phyloP scores from a whole-genome alignment of 345 rosid species.

The Turritis glabra region DNA sequence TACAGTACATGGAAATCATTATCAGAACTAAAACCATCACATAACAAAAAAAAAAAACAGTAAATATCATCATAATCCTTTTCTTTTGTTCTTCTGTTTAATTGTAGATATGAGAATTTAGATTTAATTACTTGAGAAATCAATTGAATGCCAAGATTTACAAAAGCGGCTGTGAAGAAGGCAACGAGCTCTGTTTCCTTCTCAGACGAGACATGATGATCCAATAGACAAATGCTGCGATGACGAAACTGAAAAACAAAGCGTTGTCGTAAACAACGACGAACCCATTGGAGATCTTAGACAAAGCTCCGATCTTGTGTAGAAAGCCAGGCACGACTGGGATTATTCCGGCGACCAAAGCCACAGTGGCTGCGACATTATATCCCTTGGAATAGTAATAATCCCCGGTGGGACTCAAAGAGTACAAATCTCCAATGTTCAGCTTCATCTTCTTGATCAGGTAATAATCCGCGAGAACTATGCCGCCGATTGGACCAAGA shows the following conservation, averaged over 20 bases:
- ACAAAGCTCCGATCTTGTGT: constrained; percentile 63
- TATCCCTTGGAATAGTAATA: constrained; percentile 70
- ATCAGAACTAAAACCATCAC: background rate
- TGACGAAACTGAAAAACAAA: constrained; percentile 84
- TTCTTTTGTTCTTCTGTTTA: constrained; percentile 15
- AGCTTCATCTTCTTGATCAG: constrained; percentile 50
- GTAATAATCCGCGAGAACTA: constrained; percentile 75
- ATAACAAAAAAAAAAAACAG: background rate
- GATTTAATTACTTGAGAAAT: background rate
- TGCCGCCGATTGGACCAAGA: constrained; percentile 84
- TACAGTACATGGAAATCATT: background rate
- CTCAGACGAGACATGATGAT: constrained; percentile 41
- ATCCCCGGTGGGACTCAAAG: constrained; percentile 56
- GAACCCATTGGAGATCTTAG: constrained; percentile 42
- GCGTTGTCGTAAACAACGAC: constrained; percentile 74
- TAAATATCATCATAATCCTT: background rate
- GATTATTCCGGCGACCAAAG: constrained; percentile 66
- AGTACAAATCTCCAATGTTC: constrained; percentile 59
- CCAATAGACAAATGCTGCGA: constrained; percentile 67
- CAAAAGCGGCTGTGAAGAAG: constrained; percentile 53
- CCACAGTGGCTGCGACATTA: constrained; percentile 58
- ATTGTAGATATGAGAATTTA: background rate
- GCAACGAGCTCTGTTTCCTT: constrained; percentile 39
- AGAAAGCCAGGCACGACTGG: constrained; percentile 87
- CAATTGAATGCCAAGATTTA: constrained; percentile 15